phyloP scores from a whole-genome alignment of 805 yeast species.

The Starmerella riodocensis region DNA sequence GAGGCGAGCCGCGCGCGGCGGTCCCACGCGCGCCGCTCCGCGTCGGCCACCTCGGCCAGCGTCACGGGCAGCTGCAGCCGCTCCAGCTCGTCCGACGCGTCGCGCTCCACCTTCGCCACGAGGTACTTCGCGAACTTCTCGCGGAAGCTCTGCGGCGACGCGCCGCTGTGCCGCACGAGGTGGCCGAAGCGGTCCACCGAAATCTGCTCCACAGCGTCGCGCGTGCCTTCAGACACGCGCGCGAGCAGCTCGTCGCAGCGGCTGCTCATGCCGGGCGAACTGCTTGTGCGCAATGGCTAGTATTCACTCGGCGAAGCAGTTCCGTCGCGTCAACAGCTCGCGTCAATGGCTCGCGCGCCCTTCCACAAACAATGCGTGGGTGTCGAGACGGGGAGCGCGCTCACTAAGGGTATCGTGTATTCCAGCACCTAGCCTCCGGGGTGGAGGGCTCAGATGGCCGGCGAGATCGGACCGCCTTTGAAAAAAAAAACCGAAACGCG shows the following conservation, averaged over 20 bases:
- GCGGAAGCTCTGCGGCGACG: not conserved
- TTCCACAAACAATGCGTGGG: too few relatives aligned
- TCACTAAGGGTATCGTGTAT: too few relatives aligned
- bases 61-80: not conserved
- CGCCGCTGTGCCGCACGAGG: constrained; percentile 2
- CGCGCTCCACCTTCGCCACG: not conserved
- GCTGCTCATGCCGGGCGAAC: not conserved
- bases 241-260: constrained; percentile 1
- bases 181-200: constrained; percentile 2
- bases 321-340: too few relatives aligned
- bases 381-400: too few relatives aligned
- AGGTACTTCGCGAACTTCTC: constrained; percentile 1
- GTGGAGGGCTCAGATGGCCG: too few relatives aligned
- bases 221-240: not conserved
- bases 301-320: too few relatives aligned
- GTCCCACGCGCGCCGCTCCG: constrained; percentile 7
- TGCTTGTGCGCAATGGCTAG: too few relatives aligned
- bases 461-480: too few relatives aligned
- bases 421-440: too few relatives aligned
- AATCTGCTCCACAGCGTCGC: not conserved
- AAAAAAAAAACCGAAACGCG: too few relatives aligned
- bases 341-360: too few relatives aligned
- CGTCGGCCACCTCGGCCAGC: constrained; percentile 3
- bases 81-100: constrained; percentile 1
- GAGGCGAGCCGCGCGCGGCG: constrained; percentile 3